phyloP scores from a whole-genome alignment of 148 eudicot species.

The Fagopyrum tataricum region DNA sequence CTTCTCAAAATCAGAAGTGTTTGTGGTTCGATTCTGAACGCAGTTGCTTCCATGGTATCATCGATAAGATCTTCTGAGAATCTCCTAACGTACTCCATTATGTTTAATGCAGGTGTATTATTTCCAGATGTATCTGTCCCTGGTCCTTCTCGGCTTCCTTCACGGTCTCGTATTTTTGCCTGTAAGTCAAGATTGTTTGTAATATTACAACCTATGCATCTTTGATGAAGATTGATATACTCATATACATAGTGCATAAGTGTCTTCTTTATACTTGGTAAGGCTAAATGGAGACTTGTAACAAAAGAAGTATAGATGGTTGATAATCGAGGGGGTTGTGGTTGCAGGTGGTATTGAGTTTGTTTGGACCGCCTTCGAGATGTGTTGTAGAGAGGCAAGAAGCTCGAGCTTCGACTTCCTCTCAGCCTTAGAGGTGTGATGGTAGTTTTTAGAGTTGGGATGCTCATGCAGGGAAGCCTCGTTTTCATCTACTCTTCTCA shows the following conservation, averaged over 20 bases:
- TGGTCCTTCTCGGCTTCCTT: slow-evolving; percentile 94
- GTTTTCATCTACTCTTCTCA: neutral
- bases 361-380: slow-evolving; percentile 85
- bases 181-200: slow-evolving; percentile 36
- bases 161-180: slow-evolving; percentile 94
- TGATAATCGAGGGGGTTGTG: slow-evolving; percentile 21
- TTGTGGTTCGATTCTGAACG: slow-evolving; percentile 56
- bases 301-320: neutral
- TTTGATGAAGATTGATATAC: neutral
- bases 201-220: neutral
- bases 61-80: neutral
- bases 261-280: neutral
- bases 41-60: neutral
- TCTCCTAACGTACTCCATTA: neutral
- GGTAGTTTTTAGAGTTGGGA: neutral
- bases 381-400: slow-evolving; percentile 53
- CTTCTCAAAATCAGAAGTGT: slow-evolving; percentile 87
- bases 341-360: slow-evolving; percentile 71
- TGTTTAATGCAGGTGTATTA: slow-evolving; percentile 74
- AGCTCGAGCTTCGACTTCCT: slow-evolving; percentile 53
- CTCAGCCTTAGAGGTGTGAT: slow-evolving; percentile 4
- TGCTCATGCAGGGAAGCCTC: neutral
- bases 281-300: no score
- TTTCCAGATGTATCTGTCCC: slow-evolving; percentile 91
- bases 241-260: neutral